A percentile compares a stretch with the other conserved stretches of the same genome.
phyloP scores from a whole-genome alignment of 495 filamentous ascomycete genomes.

The Penicillium diatomitis region DNA sequence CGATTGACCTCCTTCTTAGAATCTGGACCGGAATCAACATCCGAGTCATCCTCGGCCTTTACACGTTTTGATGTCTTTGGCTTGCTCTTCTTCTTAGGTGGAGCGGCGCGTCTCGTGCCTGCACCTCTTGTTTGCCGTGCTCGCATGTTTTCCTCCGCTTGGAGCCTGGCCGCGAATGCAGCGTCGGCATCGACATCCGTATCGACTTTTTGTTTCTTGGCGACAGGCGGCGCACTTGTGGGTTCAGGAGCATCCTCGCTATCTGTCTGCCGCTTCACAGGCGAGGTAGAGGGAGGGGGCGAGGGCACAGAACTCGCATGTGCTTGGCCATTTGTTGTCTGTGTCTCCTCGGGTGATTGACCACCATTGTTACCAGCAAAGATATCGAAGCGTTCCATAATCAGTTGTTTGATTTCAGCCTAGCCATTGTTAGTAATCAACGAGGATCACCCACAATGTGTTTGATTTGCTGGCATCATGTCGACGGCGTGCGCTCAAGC shows the following conservation, averaged over 20 bases:
- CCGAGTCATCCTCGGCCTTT: conserved; percentile 70
- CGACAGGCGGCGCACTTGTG: conserved; percentile 34
- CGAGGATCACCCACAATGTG: too few relatives aligned
- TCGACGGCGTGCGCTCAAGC: background rate
- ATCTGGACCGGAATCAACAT: conserved; percentile 54
- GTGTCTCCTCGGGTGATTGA: conserved; percentile 25
- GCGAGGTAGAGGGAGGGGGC: conserved; percentile 40
- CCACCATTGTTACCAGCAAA: conserved; percentile 44
- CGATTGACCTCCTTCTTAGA: conserved; percentile 55
- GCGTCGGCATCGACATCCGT: conserved; percentile 68
- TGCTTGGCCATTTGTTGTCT: conserved; percentile 36
- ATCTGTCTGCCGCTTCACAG: conserved; percentile 47
- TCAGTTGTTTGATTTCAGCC: conserved; percentile 73
- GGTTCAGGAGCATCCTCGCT: conserved; percentile 41
- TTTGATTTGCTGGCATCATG: too few relatives aligned
- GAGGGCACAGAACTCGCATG: conserved; percentile 28
- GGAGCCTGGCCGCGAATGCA: conserved; percentile 72
- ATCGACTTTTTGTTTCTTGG: conserved; percentile 49
- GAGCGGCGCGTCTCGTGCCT: conserved; percentile 44
- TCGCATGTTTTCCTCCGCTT: conserved; percentile 80
- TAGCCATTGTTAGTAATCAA: conserved; percentile 22
- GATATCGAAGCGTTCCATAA: conserved; percentile 84
- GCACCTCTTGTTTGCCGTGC: conserved; percentile 64
- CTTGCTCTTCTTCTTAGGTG: conserved; percentile 56
- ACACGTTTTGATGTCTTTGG: conserved; percentile 71